These are phyloP conservation scores for Articulospora tetracladia DNA, from an alignment of 495 filamentous ascomycete species.

Conservation along the genomic window DNA sequence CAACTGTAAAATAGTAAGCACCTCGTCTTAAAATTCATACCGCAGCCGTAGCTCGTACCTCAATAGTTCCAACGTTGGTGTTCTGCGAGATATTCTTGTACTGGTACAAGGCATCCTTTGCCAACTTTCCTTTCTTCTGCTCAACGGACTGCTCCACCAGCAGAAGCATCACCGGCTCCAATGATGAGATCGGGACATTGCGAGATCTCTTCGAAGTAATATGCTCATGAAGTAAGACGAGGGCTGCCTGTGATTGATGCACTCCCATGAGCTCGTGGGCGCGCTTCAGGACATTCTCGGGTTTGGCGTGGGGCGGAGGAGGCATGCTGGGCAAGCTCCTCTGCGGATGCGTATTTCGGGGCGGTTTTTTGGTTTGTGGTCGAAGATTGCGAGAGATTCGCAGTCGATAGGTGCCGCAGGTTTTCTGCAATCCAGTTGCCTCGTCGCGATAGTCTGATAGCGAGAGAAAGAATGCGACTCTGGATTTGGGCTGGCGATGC, in stretches of 20 bases:
- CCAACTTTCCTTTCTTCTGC: conserved; percentile 92
- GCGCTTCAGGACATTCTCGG: conserved; percentile 98
- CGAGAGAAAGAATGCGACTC: background rate
- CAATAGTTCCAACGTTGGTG: conserved; percentile 96
- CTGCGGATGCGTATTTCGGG: background rate
- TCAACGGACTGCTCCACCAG: conserved; percentile 96
- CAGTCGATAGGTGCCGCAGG: background rate
- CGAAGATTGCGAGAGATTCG: background rate
- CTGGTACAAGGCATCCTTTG: conserved; percentile 97
- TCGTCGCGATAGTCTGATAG: background rate
- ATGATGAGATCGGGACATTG: conserved; percentile 92
- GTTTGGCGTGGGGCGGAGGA: conserved; percentile 92
- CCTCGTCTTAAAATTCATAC: background rate
- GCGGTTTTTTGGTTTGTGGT: background rate
- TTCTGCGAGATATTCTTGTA: conserved; percentile 99
- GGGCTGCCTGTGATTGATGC: conserved; percentile 84
- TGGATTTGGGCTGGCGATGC: background rate
- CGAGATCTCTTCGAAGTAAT: conserved; percentile 95
- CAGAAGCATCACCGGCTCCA: conserved; percentile 97
- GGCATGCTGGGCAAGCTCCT: conserved; percentile 63
- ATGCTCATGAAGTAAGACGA: conserved; percentile 97
- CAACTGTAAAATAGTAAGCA: conserved; percentile 42
- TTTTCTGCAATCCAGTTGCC: background rate
- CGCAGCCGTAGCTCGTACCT: conserved; percentile 50
- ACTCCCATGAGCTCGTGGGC: conserved; percentile 98